Conservation (phyloP, 2,329 filamentous ascomycete genomes). For the Aspergillus spinulosporus region DNA sequence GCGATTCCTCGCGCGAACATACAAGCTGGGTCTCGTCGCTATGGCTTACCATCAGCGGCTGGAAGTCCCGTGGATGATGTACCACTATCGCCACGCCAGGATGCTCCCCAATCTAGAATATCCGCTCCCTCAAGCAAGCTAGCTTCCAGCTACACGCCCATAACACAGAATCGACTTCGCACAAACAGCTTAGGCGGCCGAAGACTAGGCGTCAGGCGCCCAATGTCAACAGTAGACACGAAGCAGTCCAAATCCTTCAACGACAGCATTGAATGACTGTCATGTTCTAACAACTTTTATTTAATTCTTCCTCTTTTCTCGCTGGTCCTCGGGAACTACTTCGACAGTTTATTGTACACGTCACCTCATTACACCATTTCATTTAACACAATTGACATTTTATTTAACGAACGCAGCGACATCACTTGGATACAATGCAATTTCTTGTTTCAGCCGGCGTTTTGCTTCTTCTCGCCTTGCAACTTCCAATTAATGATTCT, state of each 20-base stretch:
- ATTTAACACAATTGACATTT: conserved; percentile 17
- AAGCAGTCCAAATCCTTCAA: conserved; percentile 31
- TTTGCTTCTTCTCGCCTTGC: conserved; percentile 11
- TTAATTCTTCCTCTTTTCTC: background rate
- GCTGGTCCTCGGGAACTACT: conserved; percentile 12
- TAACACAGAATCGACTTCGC: conserved; percentile 38
- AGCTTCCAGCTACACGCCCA: conserved; percentile 41
- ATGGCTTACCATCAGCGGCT: conserved; percentile 32
- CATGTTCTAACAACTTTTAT: conserved; percentile 1
- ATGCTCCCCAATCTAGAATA: conserved; percentile 34
- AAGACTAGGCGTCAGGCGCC: conserved; percentile 36
- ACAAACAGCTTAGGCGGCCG: conserved; percentile 41
- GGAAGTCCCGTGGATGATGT: conserved; percentile 25
- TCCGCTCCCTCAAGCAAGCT: conserved; percentile 37
- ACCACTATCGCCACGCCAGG: conserved; percentile 23
- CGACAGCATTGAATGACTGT: conserved; percentile 34
- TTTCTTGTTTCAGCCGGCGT: conserved; percentile 25
- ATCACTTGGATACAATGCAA: conserved; percentile 19
- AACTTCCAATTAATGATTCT: conserved; percentile 5
- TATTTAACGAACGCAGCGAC: conserved; percentile 27
- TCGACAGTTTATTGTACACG: conserved; percentile 7
- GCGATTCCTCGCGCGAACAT: conserved; percentile 41
- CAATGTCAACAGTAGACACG: conserved; percentile 28
- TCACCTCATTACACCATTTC: background rate
- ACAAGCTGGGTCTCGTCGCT: conserved; percentile 45